Percentiles rank a stretch among this genome's conserved stretches.
These are phyloP conservation scores for Phanerochaete carnosa DNA, from an alignment of 768 basidiomycete genomes.

Conservation along the genomic window DNA sequence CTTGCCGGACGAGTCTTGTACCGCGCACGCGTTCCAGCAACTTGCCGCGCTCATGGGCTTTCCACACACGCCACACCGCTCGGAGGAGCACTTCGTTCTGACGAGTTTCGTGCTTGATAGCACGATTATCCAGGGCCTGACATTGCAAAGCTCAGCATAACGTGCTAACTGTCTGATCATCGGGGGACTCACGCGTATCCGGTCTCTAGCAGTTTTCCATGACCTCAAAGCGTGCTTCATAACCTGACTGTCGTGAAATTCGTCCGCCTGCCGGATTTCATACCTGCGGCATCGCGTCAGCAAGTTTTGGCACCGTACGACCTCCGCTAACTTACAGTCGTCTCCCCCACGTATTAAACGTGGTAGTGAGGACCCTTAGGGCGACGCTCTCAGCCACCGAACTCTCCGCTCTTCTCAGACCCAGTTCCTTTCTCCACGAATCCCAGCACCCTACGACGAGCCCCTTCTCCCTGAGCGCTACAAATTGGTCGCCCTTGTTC, in stretches of 20 bases:
- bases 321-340: constrained; percentile 41
- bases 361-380: constrained; percentile 44
- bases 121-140: constrained; percentile 55
- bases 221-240: constrained; percentile 44
- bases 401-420: constrained; percentile 44
- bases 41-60: constrained; percentile 59
- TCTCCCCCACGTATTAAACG: constrained; percentile 55
- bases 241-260: constrained; percentile 38
- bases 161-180: neutral
- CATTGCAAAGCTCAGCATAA: neutral
- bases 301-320: neutral
- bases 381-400: constrained; percentile 41
- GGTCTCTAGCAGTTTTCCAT: constrained; percentile 54
- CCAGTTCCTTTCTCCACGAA: constrained; percentile 49
- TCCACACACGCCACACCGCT: constrained; percentile 64
- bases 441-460: constrained; percentile 46
- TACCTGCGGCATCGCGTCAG: constrained; percentile 31
- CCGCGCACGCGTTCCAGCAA: constrained; percentile 52
- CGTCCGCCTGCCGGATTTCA: constrained; percentile 40
- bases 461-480: constrained; percentile 34
- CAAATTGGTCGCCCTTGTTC: constrained; percentile 46
- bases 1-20: constrained; percentile 40
- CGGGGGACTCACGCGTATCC: constrained; percentile 33
- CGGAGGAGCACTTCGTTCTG: constrained; percentile 58
- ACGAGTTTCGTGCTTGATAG: constrained; percentile 50